phyloP scores from a whole-genome alignment of 2,329 filamentous ascomycete genomes.

The Pseudogymnoascus sp. region DNA sequence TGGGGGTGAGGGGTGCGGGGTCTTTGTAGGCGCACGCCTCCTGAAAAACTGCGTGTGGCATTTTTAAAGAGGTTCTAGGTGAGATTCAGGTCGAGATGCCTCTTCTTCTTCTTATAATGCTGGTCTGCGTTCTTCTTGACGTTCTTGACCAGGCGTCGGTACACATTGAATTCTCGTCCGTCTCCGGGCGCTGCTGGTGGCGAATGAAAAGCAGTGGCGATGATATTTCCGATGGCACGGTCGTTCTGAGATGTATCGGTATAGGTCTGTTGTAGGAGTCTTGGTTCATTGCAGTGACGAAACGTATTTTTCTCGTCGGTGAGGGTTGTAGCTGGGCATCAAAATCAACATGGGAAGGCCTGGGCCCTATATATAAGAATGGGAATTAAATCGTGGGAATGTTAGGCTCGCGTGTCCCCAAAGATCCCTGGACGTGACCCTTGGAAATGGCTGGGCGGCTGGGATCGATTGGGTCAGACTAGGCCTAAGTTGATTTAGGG shows the following conservation, averaged over 20 bases:
- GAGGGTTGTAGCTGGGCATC: neutral
- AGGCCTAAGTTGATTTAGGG: neutral
- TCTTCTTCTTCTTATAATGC: constrained; percentile 5
- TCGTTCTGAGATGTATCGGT: neutral
- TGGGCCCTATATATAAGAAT: constrained; percentile 1
- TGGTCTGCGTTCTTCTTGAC: neutral
- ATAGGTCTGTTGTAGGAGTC: neutral
- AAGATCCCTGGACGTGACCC: neutral
- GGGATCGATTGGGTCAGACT: neutral
- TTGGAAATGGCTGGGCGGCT: neutral
- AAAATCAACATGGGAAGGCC: neutral
- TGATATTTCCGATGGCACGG: neutral
- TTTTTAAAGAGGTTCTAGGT: neutral
- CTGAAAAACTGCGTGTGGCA: neutral
- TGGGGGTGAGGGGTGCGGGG: neutral
- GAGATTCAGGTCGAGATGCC: neutral
- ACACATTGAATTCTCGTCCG: constrained; percentile 1
- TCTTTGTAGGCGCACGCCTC: neutral
- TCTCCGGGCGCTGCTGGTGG: neutral
- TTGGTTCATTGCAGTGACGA: neutral
- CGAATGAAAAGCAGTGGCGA: neutral
- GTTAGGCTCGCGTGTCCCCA: neutral
- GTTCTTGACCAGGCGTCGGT: neutral
- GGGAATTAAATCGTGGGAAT: neutral
- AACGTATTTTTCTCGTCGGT: neutral